Conservation (phyloP, 2,329 filamentous ascomycete species). For the Colletotrichum euphorbiae region DNA sequence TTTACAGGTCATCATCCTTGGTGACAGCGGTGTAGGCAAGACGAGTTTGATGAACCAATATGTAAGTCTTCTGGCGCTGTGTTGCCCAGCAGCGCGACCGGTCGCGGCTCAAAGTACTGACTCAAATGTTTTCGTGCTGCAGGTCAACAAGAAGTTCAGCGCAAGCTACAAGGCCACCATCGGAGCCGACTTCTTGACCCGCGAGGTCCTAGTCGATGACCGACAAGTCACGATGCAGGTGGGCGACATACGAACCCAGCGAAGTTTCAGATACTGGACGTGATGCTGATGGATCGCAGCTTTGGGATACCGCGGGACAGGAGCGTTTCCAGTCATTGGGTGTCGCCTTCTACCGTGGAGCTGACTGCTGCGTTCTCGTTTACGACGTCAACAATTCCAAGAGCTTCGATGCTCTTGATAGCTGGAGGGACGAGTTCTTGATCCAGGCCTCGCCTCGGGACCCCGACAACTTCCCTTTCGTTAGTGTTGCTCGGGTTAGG, state of each 20-base stretch:
- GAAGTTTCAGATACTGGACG: not conserved
- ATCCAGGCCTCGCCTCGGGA: constrained; percentile 97
- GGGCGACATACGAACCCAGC: constrained; percentile 44
- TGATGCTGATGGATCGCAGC: constrained; percentile 60
- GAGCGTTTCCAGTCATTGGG: constrained; percentile 97
- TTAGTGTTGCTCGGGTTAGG: constrained; percentile 61
- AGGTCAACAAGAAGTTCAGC: constrained; percentile 99
- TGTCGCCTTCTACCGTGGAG: constrained; percentile 96
- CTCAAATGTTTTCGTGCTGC: not conserved
- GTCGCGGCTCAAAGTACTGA: constrained; percentile 6
- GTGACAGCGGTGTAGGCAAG: constrained; percentile 98
- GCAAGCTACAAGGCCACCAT: constrained; percentile 99
- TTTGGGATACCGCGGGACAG: constrained; percentile 98
- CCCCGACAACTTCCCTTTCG: constrained; percentile 97
- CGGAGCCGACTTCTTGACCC: constrained; percentile 97
- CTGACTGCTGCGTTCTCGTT: constrained; percentile 97
- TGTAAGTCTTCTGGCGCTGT: constrained; percentile 67
- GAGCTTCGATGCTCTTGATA: constrained; percentile 98
- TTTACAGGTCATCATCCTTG: constrained; percentile 93
- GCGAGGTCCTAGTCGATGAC: constrained; percentile 97
- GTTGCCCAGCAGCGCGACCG: constrained; percentile 9
- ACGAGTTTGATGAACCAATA: constrained; percentile 99
- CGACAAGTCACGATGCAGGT: constrained; percentile 98
- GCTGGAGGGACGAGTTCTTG: constrained; percentile 97
- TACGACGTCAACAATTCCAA: constrained; percentile 99